These are phyloP conservation scores for Clohesyomyces aquaticus DNA, from an alignment of 495 filamentous ascomycete genomes.

Conservation along the genomic window DNA sequence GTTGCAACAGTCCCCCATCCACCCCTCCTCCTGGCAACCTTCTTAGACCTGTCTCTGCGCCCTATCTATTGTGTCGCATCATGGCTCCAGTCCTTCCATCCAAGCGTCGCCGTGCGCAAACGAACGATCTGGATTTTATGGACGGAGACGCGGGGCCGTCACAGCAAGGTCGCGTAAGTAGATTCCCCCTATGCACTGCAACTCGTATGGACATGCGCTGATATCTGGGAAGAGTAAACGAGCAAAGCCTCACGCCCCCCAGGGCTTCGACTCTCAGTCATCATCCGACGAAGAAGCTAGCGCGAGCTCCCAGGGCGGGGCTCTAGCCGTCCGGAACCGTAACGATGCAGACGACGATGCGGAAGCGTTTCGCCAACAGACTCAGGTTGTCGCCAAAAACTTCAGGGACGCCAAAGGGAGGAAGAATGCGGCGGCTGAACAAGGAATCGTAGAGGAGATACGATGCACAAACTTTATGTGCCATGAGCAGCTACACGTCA, in stretches of 20 bases:
- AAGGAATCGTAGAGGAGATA: constrained; percentile 80
- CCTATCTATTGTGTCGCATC: too few relatives aligned
- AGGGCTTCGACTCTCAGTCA: background rate
- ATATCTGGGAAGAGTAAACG: background rate
- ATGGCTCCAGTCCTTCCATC: constrained; percentile 8
- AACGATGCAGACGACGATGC: constrained; percentile 2
- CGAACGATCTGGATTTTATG: background rate
- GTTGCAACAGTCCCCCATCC: too few relatives aligned
- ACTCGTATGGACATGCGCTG: background rate
- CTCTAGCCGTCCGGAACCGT: background rate
- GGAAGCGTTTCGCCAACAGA: constrained; percentile 3
- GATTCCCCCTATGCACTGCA: background rate
- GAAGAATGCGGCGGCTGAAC: constrained; percentile 72
- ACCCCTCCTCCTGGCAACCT: too few relatives aligned
- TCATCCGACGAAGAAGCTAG: background rate
- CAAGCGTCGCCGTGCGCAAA: background rate
- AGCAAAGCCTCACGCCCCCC: background rate
- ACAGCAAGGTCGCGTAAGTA: constrained; percentile 7
- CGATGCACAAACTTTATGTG: constrained; percentile 95
- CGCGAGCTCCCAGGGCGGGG: background rate
- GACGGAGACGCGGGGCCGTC: background rate
- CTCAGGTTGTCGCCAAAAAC: constrained; percentile 13
- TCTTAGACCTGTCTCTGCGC: too few relatives aligned
- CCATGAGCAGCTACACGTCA: constrained; percentile 75
- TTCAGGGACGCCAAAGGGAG: background rate